A percentile compares a stretch with the other conserved stretches of the same genome.
Evolutionary conservation across 257 asterid species (phyloP).

Genomic region (Lantana camara): DNA sequence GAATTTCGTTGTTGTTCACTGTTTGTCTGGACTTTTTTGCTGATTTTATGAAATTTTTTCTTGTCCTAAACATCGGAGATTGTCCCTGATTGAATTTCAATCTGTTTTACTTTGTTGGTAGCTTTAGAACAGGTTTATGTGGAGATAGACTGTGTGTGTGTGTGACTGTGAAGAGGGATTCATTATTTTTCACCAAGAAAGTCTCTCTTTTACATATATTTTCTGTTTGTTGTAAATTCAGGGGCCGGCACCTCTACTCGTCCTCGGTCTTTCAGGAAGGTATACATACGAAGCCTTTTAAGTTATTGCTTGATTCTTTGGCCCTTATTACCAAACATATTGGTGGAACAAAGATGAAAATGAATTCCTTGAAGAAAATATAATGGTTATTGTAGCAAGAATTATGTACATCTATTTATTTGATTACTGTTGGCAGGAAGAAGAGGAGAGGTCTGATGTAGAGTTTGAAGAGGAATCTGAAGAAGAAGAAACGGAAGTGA

Average conservation of each 20-base stretch:
- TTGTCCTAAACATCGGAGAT: not conserved
- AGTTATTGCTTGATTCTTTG: not conserved
- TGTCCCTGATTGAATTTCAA: not conserved
- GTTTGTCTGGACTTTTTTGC: not conserved
- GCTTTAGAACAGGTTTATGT: too few relatives aligned
- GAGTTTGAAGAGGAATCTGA: slow-evolving; percentile 82
- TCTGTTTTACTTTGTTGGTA: too few relatives aligned
- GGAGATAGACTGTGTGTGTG: too few relatives aligned
- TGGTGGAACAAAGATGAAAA: slow-evolving; percentile 2
- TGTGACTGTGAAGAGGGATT: too few relatives aligned
- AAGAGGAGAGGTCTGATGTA: slow-evolving; percentile 67
- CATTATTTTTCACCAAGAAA: slow-evolving; percentile 8
- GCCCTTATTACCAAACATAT: slow-evolving; percentile 9
- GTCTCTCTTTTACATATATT: slow-evolving; percentile 3
- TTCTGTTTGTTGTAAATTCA: slow-evolving; percentile 33
- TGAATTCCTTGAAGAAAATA: slow-evolving; percentile 3
- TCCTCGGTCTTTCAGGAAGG: slow-evolving; percentile 86
- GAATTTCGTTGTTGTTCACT: not conserved
- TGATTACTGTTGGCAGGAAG: slow-evolving; percentile 52
- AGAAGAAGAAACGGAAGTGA: slow-evolving; percentile 60
- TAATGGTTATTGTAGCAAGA: not conserved
- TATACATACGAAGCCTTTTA: slow-evolving; percentile 26
- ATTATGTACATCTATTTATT: not conserved
- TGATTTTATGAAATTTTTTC: not conserved
- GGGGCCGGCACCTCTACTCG: slow-evolving; percentile 91